Evolutionary conservation across 192 early-diverging fungal species (phyloP).

Genomic region (Backusella sp.): DNA sequence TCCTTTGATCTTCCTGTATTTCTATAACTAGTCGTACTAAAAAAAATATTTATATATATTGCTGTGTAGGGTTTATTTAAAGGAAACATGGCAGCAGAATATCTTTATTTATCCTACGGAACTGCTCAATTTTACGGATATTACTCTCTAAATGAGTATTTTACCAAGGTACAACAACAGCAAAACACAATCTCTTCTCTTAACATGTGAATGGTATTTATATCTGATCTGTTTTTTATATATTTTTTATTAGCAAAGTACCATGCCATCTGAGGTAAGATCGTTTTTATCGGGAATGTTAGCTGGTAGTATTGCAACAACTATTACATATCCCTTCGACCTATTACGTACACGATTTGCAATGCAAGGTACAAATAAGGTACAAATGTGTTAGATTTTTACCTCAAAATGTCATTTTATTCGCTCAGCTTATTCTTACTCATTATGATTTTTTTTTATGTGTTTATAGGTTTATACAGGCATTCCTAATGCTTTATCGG

Average conservation of each 20-base stretch:
- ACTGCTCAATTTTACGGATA: conserved; percentile 72
- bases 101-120: conserved; percentile 89
- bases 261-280: conserved; percentile 35
- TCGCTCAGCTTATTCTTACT: neutral
- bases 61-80: conserved; percentile 78
- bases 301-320: conserved; percentile 77
- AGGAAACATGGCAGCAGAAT: conserved; percentile 91
- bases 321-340: conserved; percentile 90
- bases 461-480: conserved; percentile 58
- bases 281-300: conserved; percentile 75
- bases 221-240: neutral
- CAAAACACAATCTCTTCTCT: neutral
- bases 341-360: conserved; percentile 93
- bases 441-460: neutral
- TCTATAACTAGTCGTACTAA: neutral
- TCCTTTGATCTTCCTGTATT: neutral
- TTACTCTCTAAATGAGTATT: neutral
- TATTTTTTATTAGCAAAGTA: conserved; percentile 2
- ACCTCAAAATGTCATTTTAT: neutral
- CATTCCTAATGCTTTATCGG: conserved; percentile 59
- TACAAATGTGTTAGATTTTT: conserved; percentile 15
- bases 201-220: neutral
- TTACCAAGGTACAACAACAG: neutral
- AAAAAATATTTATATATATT: neutral
- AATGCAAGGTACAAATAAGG: conserved; percentile 65